Base-by-base conservation (phyloP, 352 stramenopile species). In the Phytophthora agathidicida region DNA sequence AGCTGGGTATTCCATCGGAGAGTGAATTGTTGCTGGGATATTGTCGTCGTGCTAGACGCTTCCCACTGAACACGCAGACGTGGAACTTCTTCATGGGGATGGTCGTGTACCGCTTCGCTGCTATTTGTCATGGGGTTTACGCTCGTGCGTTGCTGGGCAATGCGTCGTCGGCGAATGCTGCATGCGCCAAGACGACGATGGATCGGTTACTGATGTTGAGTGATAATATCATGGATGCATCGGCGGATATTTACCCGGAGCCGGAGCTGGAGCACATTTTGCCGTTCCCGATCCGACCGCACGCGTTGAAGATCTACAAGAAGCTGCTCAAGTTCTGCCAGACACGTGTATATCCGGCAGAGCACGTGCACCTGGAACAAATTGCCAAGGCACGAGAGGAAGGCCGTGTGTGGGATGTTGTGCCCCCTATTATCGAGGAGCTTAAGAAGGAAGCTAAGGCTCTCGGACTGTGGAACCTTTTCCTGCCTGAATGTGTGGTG, bases 401-500 rank as follows among this genome's bases (percentile, higher is more conserved):
- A n/a, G 77, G 77, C 11, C 69, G 80, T 16, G 65, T 75, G 14
- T 98, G 93, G 93, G 73, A 83, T 19, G 53, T 88, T 11, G 76
- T 98, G 36, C 93, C 96, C 11, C 78, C 84, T 20, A 91, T 97
- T 46, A 87, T 98, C 8, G 82, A 96, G 38, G 69, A 69, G 16
- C 78, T 99, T 2, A 98, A 99, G 77, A 39, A 30, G 3, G 80
- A 98, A 54, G 97, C 97, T 1, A 94, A 96, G 61, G 61, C 69
- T 23, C 62, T 97, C 3, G 95, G 94, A 4, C 80, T 99, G 3
- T 99, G 96, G 96, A 99, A 99, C 72, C 71, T 99, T 17, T 99
- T 99, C 52, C 53, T 98, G 19, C 91, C 84, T 28, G 57, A 84
- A 57, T 80, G 80, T 56, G 57, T 71, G 19, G 67, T 91, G 37